Conservation (phyloP, 1,284 basidiomycete genomes). For the Papiliotrema fonsecae region DNA sequence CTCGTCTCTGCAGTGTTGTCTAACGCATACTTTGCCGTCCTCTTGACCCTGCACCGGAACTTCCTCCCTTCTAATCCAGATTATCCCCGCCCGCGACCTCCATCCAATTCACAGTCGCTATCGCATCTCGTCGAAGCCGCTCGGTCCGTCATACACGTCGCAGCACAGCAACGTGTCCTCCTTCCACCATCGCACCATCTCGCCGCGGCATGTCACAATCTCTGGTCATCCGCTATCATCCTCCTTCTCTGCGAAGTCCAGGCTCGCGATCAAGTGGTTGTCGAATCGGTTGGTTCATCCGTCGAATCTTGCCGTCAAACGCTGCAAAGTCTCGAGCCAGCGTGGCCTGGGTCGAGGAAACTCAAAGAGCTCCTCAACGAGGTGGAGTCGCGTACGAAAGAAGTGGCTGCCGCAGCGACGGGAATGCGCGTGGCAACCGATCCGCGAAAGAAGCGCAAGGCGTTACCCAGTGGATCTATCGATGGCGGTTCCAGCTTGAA, state of each 20-base stretch:
- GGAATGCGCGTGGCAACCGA: neutral
- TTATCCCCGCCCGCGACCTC: constrained; percentile 39
- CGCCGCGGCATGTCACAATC: constrained; percentile 83
- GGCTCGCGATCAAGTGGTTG: constrained; percentile 60
- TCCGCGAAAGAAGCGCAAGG: constrained; percentile 28
- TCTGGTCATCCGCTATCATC: constrained; percentile 85
- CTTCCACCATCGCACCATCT: constrained; percentile 83
- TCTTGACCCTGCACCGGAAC: constrained; percentile 83
- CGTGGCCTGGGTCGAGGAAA: constrained; percentile 82
- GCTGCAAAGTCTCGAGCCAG: constrained; percentile 74
- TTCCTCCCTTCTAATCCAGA: constrained; percentile 55
- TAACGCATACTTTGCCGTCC: constrained; percentile 82
- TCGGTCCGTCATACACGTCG: constrained; percentile 61
- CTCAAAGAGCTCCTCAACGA: constrained; percentile 56
- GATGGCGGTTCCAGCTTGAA: neutral
- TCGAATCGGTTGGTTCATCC: constrained; percentile 71
- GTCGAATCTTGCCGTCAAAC: constrained; percentile 67
- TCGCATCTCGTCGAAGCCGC: constrained; percentile 44
- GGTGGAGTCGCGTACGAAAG: constrained; percentile 41
- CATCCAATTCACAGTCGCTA: constrained; percentile 40
- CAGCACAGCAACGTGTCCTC: constrained; percentile 74
- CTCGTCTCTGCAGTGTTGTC: constrained; percentile 76
- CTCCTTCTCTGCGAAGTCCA: constrained; percentile 83
- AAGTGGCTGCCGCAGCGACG: constrained; percentile 25
- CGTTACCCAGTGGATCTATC: no score